These are phyloP conservation scores for Lophiotrema nucula DNA, from an alignment of 495 filamentous ascomycete species.

Conservation along the genomic window DNA sequence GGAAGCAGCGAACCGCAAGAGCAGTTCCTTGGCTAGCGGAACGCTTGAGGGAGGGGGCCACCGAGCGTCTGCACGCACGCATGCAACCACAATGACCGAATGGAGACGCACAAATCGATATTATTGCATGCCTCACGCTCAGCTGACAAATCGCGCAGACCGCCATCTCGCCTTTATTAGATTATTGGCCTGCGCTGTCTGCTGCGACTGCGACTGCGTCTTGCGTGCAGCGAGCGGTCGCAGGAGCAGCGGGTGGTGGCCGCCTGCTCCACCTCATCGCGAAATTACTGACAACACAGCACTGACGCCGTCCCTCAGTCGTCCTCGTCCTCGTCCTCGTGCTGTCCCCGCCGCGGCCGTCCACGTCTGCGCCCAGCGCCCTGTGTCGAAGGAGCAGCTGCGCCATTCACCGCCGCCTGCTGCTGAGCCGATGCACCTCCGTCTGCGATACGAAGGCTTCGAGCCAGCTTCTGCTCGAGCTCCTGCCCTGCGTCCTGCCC, in stretches of 20 bases:
- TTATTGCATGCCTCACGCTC: not conserved
- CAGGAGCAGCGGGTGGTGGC: not conserved
- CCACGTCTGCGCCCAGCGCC: slow-evolving; percentile 1
- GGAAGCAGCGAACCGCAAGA: not conserved
- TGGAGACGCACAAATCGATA: not conserved
- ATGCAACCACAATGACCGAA: not conserved
- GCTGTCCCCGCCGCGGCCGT: slow-evolving; percentile 1
- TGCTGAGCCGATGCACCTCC: not conserved
- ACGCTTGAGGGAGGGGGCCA: not conserved
- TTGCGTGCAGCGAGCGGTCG: not conserved
- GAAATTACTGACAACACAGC: not conserved
- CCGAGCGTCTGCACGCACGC: not conserved
- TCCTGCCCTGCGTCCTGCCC: slow-evolving; percentile 33
- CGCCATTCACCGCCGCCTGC: slow-evolving; percentile 2
- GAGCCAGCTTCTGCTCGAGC: slow-evolving; percentile 39
- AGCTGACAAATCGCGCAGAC: slow-evolving; percentile 1
- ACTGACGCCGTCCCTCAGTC: not conserved
- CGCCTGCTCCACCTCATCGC: not conserved
- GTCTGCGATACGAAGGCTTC: slow-evolving; percentile 38
- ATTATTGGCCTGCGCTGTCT: not conserved
- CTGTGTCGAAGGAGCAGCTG: not conserved
- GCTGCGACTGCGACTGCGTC: not conserved
- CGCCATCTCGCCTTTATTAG: not conserved
- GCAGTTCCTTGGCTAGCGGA: not conserved
- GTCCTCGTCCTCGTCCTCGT: slow-evolving; percentile 15